Conservation (phyloP, 257 asterid species). For the Cruciata laevipes region DNA sequence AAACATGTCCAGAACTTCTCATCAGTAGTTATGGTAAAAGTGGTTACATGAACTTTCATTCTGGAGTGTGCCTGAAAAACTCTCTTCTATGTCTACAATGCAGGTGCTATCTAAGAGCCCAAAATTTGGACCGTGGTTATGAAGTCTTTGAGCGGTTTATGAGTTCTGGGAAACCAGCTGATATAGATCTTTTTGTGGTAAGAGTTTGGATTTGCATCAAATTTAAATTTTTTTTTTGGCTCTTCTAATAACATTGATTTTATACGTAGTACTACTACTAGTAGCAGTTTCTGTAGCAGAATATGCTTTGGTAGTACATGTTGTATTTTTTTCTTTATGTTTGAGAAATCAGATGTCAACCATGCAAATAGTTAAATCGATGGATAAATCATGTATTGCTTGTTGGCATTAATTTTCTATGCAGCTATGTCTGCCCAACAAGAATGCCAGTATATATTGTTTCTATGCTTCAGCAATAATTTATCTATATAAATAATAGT, state of each 20-base stretch:
- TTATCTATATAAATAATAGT: neutral
- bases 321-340: neutral
- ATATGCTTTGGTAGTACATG: conserved; percentile 2
- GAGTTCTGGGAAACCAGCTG: conserved; percentile 45
- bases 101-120: conserved; percentile 81
- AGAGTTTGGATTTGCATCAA: conserved; percentile 26
- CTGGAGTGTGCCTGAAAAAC: neutral
- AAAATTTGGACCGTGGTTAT: conserved; percentile 64
- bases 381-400: neutral
- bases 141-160: conserved; percentile 68
- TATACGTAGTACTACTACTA: too few relatives aligned
- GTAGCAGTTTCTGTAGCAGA: too few relatives aligned
- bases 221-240: neutral
- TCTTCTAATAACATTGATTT: neutral
- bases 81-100: neutral
- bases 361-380: neutral
- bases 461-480: neutral
- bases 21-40: neutral
- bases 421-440: too few relatives aligned
- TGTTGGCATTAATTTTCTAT: neutral
- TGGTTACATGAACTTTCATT: neutral
- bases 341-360: neutral
- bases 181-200: conserved; percentile 62
- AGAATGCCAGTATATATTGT: neutral
- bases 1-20: neutral